phyloP scores from a whole-genome alignment of 108 stramenopile genomes.

The Cyclotella kingstonii region DNA sequence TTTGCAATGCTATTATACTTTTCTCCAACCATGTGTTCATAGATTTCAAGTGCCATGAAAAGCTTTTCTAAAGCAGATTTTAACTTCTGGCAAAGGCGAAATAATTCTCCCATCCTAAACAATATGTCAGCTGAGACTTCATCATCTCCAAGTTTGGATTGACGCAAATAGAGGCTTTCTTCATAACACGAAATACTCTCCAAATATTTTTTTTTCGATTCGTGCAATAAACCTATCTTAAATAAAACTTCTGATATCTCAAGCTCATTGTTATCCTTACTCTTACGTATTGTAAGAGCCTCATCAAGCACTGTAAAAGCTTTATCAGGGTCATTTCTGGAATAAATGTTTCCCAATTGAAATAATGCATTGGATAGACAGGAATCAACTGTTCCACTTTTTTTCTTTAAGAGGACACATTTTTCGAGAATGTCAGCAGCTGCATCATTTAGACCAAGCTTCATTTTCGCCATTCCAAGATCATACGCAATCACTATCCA shows the following conservation, averaged over 20 bases:
- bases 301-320: constrained; percentile 44
- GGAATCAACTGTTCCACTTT: not conserved
- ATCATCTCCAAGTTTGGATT: constrained; percentile 29
- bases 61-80: constrained; percentile 39
- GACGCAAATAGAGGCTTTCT: constrained; percentile 35
- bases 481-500: constrained; percentile 38
- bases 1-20: constrained; percentile 40
- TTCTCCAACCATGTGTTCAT: constrained; percentile 40
- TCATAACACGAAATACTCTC: constrained; percentile 29
- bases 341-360: constrained; percentile 24
- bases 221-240: constrained; percentile 40
- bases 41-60: constrained; percentile 33
- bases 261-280: constrained; percentile 30
- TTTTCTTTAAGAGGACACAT: constrained; percentile 21
- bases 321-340: constrained; percentile 28
- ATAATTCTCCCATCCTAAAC: constrained; percentile 33
- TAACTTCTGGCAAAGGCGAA: constrained; percentile 25
- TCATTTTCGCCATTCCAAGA: constrained; percentile 29
- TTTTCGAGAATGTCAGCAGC: constrained; percentile 23
- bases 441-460: constrained; percentile 16
- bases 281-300: constrained; percentile 31
- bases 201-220: constrained; percentile 32
- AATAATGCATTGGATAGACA: constrained; percentile 34
- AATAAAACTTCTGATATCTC: constrained; percentile 33
- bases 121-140: constrained; percentile 43